These are phyloP conservation scores for Physaria fendleri DNA, from an alignment of 345 rosid species.

Conservation along the genomic window DNA sequence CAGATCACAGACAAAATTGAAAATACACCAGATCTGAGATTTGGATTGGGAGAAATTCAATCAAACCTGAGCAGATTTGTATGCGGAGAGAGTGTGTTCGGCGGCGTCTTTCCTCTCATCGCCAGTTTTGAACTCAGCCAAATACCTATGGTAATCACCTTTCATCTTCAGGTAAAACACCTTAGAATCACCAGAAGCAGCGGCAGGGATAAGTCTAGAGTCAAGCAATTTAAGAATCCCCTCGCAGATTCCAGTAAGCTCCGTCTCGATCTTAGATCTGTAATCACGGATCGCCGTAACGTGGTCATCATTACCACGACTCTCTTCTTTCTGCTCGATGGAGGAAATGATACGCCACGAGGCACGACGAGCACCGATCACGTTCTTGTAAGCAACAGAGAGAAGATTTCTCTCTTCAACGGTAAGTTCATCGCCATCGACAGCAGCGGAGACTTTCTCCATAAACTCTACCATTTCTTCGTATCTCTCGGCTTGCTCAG, in stretches of 20 bases:
- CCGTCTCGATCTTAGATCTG: constrained; percentile 78
- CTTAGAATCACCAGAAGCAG: constrained; percentile 73
- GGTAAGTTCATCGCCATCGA: constrained; percentile 61
- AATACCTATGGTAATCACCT: constrained; percentile 88
- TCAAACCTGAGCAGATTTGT: constrained; percentile 87
- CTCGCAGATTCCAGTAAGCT: constrained; percentile 77
- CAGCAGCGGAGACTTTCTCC: constrained; percentile 76
- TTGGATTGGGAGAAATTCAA: too few species aligned
- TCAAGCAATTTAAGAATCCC: constrained; percentile 88
- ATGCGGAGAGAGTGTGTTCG: constrained; percentile 79
- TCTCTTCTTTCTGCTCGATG: constrained; percentile 96
- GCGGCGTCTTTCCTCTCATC: constrained; percentile 92
- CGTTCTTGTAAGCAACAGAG: constrained; percentile 95
- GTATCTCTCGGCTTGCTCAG: constrained; percentile 95
- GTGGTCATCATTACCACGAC: constrained; percentile 92
- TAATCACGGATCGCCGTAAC: constrained; percentile 76
- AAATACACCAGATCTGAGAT: constrained; percentile 20
- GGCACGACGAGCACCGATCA: constrained; percentile 92
- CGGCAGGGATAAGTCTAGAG: constrained; percentile 61
- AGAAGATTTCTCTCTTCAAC: constrained; percentile 93
- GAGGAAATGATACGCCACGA: constrained; percentile 95
- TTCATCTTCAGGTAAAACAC: constrained; percentile 94
- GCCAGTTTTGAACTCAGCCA: constrained; percentile 88
- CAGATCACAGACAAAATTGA: neutral
- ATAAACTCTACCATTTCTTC: constrained; percentile 98